Evolutionary conservation across 345 rosid genomes (phyloP), one percentile per base, ranked within the genome.

Genomic region (Dipteronia dyeriana): DNA sequence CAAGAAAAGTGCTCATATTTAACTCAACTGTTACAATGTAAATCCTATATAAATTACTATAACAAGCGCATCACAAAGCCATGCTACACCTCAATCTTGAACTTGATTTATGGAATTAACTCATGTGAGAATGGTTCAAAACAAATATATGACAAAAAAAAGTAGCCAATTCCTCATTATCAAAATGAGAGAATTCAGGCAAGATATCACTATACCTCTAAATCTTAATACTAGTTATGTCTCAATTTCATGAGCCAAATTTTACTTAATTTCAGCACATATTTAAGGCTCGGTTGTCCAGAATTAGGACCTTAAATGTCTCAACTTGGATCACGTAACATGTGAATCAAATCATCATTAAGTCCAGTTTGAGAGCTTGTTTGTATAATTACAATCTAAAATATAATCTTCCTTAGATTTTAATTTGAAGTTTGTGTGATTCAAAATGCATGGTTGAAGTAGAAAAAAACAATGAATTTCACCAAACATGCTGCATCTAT

Each of bases 81-180:
- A 39, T 41, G 47, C 31, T 49, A 45, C 31, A 41, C 43, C 71
- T 78, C 64, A 57, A 57, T 25, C 64, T 71, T 53, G 65, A 78
- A 75, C 71, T 25, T 25, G 23, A 64, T 54, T 29, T 45, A 47
- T 2, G 41, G 9, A 53, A 70, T 34, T 67, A 9, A 20, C 53
- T 38, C 16, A 39, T 31, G 20, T 41, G 20, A 38, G 26, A 67
- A 67, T 1, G 26, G 25, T 39, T 10, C 22, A 66, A n/a, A 67
- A 39, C 9, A 22, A 61, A 0, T 34, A 9, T 61, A 5, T 11
- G 13, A 9, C 1, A 66, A 11, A 9, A 67, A 67, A 67, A 38
- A 9, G 13, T 20, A 57, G 25, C 26, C 62, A 59, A 57, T 19
- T 53, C 19, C n/a, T 53, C 57, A 14, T 7, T n/a, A 22, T 6